Evolutionary conservation across 495 filamentous ascomycete genomes (phyloP).

Genomic region (Astrothelium subdiscretum): DNA sequence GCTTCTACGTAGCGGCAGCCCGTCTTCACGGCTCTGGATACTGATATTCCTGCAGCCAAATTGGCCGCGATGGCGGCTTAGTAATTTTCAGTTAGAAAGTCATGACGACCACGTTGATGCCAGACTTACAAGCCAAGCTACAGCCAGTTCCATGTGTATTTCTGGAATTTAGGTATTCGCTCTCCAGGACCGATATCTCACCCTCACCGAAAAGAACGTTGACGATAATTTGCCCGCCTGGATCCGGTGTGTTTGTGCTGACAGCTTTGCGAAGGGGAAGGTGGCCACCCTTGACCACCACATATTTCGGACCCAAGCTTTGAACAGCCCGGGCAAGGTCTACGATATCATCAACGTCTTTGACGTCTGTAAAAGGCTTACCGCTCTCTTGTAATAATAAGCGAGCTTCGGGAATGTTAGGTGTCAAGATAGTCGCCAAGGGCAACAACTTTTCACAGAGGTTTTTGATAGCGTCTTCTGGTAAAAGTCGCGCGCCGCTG

Average conservation of each 20-base stretch:
- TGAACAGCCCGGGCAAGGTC: slow-evolving; percentile 55
- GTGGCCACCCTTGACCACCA: slow-evolving; percentile 89
- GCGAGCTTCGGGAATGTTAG: slow-evolving; percentile 82
- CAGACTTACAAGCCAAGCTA: slow-evolving; percentile 66
- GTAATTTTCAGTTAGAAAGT: background rate
- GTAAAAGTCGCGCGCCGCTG: slow-evolving; percentile 64
- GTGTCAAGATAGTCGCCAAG: slow-evolving; percentile 68
- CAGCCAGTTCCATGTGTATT: slow-evolving; percentile 96
- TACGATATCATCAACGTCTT: slow-evolving; percentile 48
- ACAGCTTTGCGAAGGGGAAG: slow-evolving; percentile 59
- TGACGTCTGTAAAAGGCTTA: slow-evolving; percentile 34
- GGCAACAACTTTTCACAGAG: slow-evolving; percentile 62
- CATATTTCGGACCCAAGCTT: slow-evolving; percentile 58
- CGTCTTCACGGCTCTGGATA: slow-evolving; percentile 52
- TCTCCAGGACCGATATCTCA: slow-evolving; percentile 48
- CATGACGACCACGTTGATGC: background rate
- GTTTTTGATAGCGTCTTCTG: slow-evolving; percentile 51
- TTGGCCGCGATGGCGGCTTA: slow-evolving; percentile 80
- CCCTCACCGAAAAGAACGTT: slow-evolving; percentile 61
- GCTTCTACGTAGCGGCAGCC: slow-evolving; percentile 74
- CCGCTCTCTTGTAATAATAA: slow-evolving; percentile 55
- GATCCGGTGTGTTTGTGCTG: slow-evolving; percentile 38
- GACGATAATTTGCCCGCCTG: slow-evolving; percentile 53
- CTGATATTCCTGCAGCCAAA: slow-evolving; percentile 48
- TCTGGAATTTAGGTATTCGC: slow-evolving; percentile 51